Evolutionary conservation across 179 eudicot species (phyloP), one percentile per base, ranked within the genome.

Genomic region (Beta corolliflora): DNA sequence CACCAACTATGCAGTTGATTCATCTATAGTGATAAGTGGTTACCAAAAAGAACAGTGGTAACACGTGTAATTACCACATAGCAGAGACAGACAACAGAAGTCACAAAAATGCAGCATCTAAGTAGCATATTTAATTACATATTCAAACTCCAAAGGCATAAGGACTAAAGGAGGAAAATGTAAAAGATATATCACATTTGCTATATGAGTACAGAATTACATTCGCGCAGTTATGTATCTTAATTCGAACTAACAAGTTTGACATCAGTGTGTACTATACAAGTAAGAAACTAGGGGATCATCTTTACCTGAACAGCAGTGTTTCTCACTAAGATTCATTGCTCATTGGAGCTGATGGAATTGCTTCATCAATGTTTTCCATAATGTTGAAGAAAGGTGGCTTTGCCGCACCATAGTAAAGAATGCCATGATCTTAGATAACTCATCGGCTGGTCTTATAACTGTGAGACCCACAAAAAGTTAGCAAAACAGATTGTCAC

Each of bases 381-480:
- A 54, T 64, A 53, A 59, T 58, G 55, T 77, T 80, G 76, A 95
- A 87, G 84, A 89, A 86, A 23, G 93, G 85, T 69, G 99, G 97
- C 82, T 91, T 94, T 72, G 93, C 92, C 29, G 94, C 98, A 81
- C 99, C 99, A 72, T 86, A 94, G 71, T 94, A 76, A 89, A 96
- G 91, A 88, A 96, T 2, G 99, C 98, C 99, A 94, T 96, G 48
- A 96, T 88, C 87, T 93, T 96, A 41, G 98, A 92, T 78, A 96
- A 81, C 77, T 96, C 97, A 75, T 93, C 92, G 45, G 97, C 98
- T 61, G 93, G 87, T 84, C 94, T 89, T 25, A 80, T 84, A 19
- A 63, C 99, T 96, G 91, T 79, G 77, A 64, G 79, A 67, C 50
- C 53, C 77, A 81, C 18, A 52, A 82, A 23, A 29, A 21, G 36